A percentile compares a stretch with the other conserved stretches of the same genome.
These are phyloP conservation scores for Yueomyces sp. DNA, from an alignment of 805 yeast species.

Conservation along the genomic window DNA sequence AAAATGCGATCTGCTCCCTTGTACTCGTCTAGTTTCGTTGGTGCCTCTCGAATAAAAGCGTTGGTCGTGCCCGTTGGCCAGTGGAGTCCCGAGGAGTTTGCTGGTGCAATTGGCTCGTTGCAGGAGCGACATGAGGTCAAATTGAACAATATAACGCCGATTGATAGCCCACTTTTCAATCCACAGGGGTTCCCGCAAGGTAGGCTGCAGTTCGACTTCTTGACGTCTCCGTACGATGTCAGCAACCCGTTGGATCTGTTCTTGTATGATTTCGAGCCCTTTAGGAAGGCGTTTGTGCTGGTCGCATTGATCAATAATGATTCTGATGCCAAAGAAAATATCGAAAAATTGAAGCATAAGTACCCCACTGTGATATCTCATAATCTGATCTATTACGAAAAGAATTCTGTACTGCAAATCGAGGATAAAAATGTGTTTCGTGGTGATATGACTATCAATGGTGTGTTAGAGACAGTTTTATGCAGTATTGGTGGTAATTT, in stretches of 20 bases:
- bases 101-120: constrained; percentile 30
- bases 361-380: constrained; percentile 21
- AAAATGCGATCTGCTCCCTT: background rate
- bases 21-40: constrained; percentile 25
- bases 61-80: constrained; percentile 56
- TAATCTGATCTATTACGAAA: constrained; percentile 12
- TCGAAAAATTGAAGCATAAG: constrained; percentile 26
- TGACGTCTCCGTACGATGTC: constrained; percentile 21
- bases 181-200: constrained; percentile 84
- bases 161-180: constrained; percentile 45
- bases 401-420: constrained; percentile 1
- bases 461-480: constrained; percentile 44
- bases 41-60: constrained; percentile 54
- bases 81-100: constrained; percentile 28
- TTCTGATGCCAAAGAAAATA: constrained; percentile 13
- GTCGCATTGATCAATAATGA: constrained; percentile 30
- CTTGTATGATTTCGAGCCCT: constrained; percentile 83
- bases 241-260: constrained; percentile 47
- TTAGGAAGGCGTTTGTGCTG: constrained; percentile 59
- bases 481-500: constrained; percentile 62
- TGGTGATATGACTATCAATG: constrained; percentile 1
- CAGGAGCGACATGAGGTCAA: constrained; percentile 47
- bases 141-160: constrained; percentile 63
- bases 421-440: constrained; percentile 3
- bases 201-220: constrained; percentile 45